Base-by-base conservation (phyloP, 2,329 filamentous ascomycete species). In the Emergomyces africanus region DNA sequence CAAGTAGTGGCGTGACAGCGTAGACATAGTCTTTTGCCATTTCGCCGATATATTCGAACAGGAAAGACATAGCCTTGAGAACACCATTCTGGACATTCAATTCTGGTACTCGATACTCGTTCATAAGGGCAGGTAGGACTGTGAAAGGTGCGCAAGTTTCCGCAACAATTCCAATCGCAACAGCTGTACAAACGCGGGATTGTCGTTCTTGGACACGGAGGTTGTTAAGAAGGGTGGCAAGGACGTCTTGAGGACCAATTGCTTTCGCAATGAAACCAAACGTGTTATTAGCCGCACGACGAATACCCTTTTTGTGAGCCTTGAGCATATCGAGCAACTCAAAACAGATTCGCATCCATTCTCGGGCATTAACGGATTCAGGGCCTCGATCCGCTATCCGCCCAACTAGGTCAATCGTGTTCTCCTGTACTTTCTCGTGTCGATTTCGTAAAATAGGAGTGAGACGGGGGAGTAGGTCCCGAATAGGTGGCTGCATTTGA, bases 21-120 rank as follows among this genome's bases (percentile, higher is more conserved):
- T 99, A 99, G 70, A 99, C 94, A 72, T 99, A 99, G 74, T 99
- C 94, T 77, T 97, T 99, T 64, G 90, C 90, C 94, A 99, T 97
- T 75, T 99, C 94, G 63, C 94, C 94, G 72, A 99, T 99, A 75
- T 99, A 99, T 71, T 99, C 94, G 70, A 97, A 99, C 62, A 99
- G 81, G 81, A 99, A 99, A 6, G 89, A 95, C 57, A 99, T 81
- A 5, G 91, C 91, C 74, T 99, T 99, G 70, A 99, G 85, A 39
- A 99, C 94, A 76, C 94, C 94, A 67, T 99, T 99, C 72, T 99
- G 94, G 30, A 99, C 94, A 71, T 99, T 99, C 65, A 99, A 86
- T 75, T 99, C 94, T 0, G 94, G 94, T 9, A 99, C 94, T 58
- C 94, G 88, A 74, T 99, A 99, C 74, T 99, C 94, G 77, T 99